Evolutionary conservation across 108 stramenopile species (phyloP), one percentile per base, ranked within the genome.

Genomic region (Pseudonitzschia multiseries): DNA sequence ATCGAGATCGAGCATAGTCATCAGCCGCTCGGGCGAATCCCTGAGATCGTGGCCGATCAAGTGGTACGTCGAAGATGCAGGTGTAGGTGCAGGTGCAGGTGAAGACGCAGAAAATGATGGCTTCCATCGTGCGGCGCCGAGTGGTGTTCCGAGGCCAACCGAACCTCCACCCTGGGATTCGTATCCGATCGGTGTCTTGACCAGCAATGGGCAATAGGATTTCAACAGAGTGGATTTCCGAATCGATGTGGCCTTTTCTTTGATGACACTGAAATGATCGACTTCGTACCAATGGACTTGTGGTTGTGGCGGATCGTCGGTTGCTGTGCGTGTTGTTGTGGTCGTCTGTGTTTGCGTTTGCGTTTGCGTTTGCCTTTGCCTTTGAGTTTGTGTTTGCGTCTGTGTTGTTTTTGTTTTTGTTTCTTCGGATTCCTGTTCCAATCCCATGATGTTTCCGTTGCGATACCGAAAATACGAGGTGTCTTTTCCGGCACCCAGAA

Each of bases 201-300:
- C 41, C 51, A 82, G 44, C 24, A 71, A 29, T 27, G 63, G 64
- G 24, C 71, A 78, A 24, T 36, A 72, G 6, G 62, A 56, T 17
- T 70, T 65, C 18, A 78, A 32, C 36, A 68, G 64, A 15, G 54
- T 40, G 33, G 80, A 53, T 59, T 66, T 52, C 69, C 75, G 43
- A 28, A 86, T 76, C 17, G 80, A 57, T 6, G 57, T 60, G 12
- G 71, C 77, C 72, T 94, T 94, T 80, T 85, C 79, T 31, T 84
- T 66, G 28, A 93, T 82, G 66, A 90, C 84, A 54, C 81, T 77
- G 22, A 84, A 41, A 75, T 91, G 89, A 79, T 95, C 94, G n/a
- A 95, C 90, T 74, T 95, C 94, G 67, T 81, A 92, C 94, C 94
- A 95, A 57, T 79, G 67, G 8, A 88, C 73, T n/a, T n/a, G n/a